phyloP scores from a whole-genome alignment of 305 asterid species.

The Fraxinus nigra region DNA sequence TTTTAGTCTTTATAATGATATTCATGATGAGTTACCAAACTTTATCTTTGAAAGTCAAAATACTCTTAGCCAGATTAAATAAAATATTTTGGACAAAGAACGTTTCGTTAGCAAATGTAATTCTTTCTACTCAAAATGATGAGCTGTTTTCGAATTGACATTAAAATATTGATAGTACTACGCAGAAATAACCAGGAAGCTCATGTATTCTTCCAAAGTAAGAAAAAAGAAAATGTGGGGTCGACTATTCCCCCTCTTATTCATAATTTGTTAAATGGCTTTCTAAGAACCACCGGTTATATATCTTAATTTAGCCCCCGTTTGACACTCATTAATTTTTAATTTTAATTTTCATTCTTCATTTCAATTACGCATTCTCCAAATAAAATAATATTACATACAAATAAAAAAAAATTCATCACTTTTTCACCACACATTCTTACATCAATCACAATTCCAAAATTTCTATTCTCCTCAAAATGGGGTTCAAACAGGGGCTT shows the following conservation, averaged over 20 bases:
- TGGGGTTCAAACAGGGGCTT: too few species aligned
- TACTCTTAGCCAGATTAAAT: neutral
- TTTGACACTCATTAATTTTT: too few species aligned
- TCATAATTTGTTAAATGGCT: neutral
- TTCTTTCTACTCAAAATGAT: neutral
- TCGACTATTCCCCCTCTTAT: neutral
- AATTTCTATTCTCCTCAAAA: too few species aligned
- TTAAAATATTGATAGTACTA: neutral
- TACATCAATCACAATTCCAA: too few species aligned
- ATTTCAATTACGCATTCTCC: too few species aligned
- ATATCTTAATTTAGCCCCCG: too few species aligned
- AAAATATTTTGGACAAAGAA: neutral
- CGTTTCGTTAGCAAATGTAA: neutral
- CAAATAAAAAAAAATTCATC: too few species aligned
- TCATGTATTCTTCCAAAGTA: neutral
- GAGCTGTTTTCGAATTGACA: neutral
- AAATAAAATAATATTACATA: too few species aligned
- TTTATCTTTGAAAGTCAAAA: neutral
- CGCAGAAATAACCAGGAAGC: neutral
- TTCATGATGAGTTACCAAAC: conserved; percentile 1
- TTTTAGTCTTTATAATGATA: neutral
- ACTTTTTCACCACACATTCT: too few species aligned
- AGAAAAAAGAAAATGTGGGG: neutral
- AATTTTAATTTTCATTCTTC: too few species aligned
- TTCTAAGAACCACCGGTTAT: neutral